phyloP scores from a whole-genome alignment of 192 early-diverging fungal species.

The Obelidium mucronatum region DNA sequence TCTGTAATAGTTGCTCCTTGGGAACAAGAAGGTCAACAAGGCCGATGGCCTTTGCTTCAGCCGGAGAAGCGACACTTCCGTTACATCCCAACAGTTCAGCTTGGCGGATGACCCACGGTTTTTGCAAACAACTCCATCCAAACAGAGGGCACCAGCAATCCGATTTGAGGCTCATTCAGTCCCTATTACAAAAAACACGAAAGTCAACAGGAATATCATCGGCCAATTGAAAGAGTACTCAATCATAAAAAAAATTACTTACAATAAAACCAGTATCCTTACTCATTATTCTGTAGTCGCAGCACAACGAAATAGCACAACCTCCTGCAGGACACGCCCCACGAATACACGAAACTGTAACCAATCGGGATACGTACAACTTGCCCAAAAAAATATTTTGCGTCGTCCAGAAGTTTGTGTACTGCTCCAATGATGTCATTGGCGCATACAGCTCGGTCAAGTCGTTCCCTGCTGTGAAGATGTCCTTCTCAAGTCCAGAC shows the following conservation, averaged over 20 bases:
- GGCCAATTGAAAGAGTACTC: too few species aligned
- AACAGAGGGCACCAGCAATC: constrained; percentile 49
- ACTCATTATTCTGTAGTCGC: constrained; percentile 53
- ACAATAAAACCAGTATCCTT: constrained; percentile 39
- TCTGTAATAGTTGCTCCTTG: constrained; percentile 39
- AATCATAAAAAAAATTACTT: constrained; percentile 42
- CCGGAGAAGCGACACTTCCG: constrained; percentile 45
- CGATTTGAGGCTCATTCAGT: constrained; percentile 41
- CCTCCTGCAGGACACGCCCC: constrained; percentile 60
- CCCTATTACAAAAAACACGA: constrained; percentile 6
- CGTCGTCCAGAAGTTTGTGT: constrained; percentile 51
- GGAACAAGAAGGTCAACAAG: constrained; percentile 52
- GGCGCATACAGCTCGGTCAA: constrained; percentile 50
- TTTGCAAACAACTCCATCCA: constrained; percentile 52
- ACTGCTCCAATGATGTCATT: constrained; percentile 45
- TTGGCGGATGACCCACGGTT: constrained; percentile 44
- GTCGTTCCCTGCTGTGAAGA: constrained; percentile 63
- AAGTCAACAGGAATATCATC: too few species aligned
- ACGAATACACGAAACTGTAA: constrained; percentile 49
- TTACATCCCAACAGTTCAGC: constrained; percentile 44
- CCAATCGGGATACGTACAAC: constrained; percentile 43
- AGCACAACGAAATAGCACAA: constrained; percentile 45
- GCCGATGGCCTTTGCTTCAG: constrained; percentile 44
- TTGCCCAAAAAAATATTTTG: constrained; percentile 52
- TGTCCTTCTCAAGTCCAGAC: constrained; percentile 47